Evolutionary conservation across 495 filamentous ascomycete species (phyloP).

Genomic region (Aspergillus biplanus): DNA sequence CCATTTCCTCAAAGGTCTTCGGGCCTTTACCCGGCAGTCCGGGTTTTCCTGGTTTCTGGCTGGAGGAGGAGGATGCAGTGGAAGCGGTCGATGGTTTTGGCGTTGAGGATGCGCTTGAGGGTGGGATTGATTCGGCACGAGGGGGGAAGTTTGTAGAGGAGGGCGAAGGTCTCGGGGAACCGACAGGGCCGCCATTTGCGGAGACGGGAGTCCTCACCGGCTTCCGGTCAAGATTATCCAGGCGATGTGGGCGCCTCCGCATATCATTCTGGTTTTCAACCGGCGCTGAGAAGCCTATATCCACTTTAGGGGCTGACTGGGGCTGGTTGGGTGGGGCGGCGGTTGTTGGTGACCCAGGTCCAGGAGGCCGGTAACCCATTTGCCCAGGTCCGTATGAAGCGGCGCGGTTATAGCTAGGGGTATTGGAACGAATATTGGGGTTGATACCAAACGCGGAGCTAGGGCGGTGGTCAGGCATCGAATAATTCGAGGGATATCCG

Average conservation of each 20-base stretch:
- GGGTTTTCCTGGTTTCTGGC: conserved; percentile 38
- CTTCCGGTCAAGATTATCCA: conserved; percentile 41
- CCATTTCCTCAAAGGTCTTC: conserved; percentile 98
- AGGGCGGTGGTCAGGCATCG: conserved; percentile 54
- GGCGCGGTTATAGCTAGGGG: conserved; percentile 36
- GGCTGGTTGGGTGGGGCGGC: conserved; percentile 36
- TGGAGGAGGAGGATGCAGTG: conserved; percentile 30
- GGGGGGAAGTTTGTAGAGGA: conserved; percentile 42
- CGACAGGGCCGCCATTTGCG: conserved; percentile 31
- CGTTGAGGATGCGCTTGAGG: conserved; percentile 36
- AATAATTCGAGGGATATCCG: conserved; percentile 66
- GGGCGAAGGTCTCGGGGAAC: conserved; percentile 35
- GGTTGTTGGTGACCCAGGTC: conserved; percentile 37
- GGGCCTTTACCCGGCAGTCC: conserved; percentile 76
- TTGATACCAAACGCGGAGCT: conserved; percentile 71
- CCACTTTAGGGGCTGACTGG: conserved; percentile 43
- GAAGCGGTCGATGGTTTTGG: conserved; percentile 29
- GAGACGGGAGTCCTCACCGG: conserved; percentile 40
- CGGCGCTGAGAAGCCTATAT: conserved; percentile 59
- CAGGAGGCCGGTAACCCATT: conserved; percentile 46
- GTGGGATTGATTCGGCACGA: conserved; percentile 39
- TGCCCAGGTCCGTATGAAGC: conserved; percentile 41
- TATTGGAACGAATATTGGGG: conserved; percentile 53
- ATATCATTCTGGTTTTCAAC: conserved; percentile 42
- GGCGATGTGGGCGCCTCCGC: conserved; percentile 39